Conservation (phyloP, 2,329 filamentous ascomycete genomes). For the Microsporum ferrugineum region DNA sequence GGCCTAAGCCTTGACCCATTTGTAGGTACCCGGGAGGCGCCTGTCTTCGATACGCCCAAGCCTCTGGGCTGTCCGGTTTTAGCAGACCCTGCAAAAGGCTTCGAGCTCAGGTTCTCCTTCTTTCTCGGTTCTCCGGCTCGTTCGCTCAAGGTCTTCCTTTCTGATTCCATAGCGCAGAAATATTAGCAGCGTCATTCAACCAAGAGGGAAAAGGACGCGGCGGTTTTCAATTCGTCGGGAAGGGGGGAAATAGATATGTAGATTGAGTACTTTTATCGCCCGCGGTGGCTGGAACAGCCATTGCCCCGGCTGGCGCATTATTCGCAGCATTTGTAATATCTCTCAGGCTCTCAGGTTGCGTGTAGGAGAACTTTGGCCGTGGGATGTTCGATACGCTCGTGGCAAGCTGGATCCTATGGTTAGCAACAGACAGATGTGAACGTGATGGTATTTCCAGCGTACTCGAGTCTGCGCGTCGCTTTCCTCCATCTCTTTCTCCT, state of each 20-base stretch:
- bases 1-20: constrained; percentile 7
- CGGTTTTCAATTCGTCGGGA: background rate
- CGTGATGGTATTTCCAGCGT: background rate
- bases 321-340: constrained; percentile 43
- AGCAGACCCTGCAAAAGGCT: background rate
- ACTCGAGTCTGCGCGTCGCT: background rate
- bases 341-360: constrained; percentile 27
- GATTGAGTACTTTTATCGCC: background rate
- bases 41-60: background rate
- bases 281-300: background rate
- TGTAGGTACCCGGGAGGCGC: background rate
- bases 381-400: constrained; percentile 4
- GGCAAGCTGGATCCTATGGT: background rate
- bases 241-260: background rate
- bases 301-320: constrained; percentile 34
- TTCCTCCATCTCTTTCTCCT: background rate
- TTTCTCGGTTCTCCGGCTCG: constrained; percentile 42
- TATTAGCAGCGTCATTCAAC: background rate
- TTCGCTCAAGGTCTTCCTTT: constrained; percentile 35
- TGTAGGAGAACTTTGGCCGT: background rate
- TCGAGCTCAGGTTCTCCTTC: constrained; percentile 20
- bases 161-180: background rate
- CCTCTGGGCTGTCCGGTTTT: background rate
- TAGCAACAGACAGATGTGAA: background rate
- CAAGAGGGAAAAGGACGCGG: background rate